Base-by-base conservation (phyloP, 2,329 filamentous ascomycete species). In the Phoma herbarum region DNA sequence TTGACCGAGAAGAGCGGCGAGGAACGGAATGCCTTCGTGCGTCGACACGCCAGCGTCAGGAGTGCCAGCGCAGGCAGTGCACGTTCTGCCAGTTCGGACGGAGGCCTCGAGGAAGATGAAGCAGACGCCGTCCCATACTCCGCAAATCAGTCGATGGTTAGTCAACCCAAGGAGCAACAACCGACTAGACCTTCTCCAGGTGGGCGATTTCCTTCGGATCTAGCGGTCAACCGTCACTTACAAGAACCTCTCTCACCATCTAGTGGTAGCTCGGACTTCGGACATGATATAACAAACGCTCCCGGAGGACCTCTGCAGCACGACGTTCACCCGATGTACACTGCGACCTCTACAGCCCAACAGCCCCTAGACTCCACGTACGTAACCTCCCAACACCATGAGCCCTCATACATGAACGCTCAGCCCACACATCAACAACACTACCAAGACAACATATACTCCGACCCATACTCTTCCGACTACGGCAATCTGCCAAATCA, bases 191-290 rank as follows among this genome's bases (percentile, higher is more conserved):
- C 92, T 75, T 88, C 91, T 85, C 89, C 92, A 88, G 94, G 93
- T 88, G 94, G 94, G 83, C 88, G 93, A 79, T 99, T 99, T 82
- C 94, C 94, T 80, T 96, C 91, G 80, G 93, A 97, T 83, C 83
- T 98, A 71, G 88, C 93, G 82, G 86, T 96, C 77, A 90, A 93
- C 78, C 88, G 91, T 82, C 89, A 90, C 84, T 88, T 92, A 87
- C 89, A 93, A 80, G 88, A 86, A 75, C 87, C 90, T 75, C 83
- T 88, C 75, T 92, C 91, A 74, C 90, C 90, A 61, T 91, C 90
- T 83, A 96, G 91, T 83, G 87, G 88, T 78, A 92, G 89, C 77
- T 93, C 91, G 68, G 87, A 80, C 52, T 63, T 85, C 64, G 87
- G 88, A 71, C 82, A 83, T 73, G 85, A 88, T 72, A 77, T 86